Evolutionary conservation across 495 filamentous ascomycete genomes (phyloP).

Genomic region (Lophium mytilinum): DNA sequence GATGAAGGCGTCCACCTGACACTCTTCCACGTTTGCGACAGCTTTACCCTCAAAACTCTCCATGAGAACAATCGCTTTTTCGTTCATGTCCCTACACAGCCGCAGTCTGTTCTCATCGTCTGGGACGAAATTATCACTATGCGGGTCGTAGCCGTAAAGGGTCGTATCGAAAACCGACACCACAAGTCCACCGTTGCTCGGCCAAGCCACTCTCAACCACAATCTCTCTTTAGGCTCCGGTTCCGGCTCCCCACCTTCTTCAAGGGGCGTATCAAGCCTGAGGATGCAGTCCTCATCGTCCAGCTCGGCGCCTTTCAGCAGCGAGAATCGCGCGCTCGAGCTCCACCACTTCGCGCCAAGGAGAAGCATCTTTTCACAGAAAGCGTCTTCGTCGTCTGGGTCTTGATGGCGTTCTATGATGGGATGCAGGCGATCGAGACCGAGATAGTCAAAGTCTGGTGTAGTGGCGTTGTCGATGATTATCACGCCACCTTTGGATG

Average conservation of each 20-base stretch:
- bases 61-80: constrained; percentile 7
- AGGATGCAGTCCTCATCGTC: neutral
- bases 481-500: constrained; percentile 20
- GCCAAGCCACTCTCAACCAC: constrained; percentile 13
- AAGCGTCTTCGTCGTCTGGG: constrained; percentile 16
- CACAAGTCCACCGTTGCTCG: constrained; percentile 9
- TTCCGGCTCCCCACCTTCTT: constrained; percentile 5
- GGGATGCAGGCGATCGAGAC: constrained; percentile 8
- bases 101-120: constrained; percentile 11
- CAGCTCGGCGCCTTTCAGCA: constrained; percentile 6
- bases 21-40: constrained; percentile 5
- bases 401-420: neutral
- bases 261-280: too few species aligned
- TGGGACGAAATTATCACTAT: constrained; percentile 3
- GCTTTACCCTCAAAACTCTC: constrained; percentile 12
- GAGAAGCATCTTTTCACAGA: constrained; percentile 18
- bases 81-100: constrained; percentile 12
- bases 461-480: constrained; percentile 9
- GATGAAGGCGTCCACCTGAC: constrained; percentile 10
- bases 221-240: constrained; percentile 5
- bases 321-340: constrained; percentile 2
- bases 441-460: constrained; percentile 16
- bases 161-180: constrained; percentile 10
- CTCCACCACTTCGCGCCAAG: constrained; percentile 27
- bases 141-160: constrained; percentile 1